Conservation (phyloP, 2,329 filamentous ascomycete species). For the Neofusicoccum sp. region DNA sequence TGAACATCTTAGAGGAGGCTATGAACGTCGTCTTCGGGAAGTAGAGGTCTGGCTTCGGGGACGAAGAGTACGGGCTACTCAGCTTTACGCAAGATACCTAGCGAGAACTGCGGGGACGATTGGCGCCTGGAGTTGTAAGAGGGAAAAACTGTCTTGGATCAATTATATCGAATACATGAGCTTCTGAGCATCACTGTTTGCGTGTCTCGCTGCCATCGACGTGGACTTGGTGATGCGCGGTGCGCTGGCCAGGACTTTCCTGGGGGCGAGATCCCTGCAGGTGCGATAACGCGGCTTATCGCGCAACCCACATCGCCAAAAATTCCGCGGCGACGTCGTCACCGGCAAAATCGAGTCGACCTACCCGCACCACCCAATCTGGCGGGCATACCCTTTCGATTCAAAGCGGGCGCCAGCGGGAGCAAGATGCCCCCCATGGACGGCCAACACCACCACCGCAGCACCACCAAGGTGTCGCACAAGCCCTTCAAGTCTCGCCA, state of each 20-base stretch:
- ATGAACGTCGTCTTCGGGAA: constrained; percentile 57
- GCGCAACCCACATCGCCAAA: constrained; percentile 20
- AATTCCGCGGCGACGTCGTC: constrained; percentile 13
- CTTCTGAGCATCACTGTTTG: neutral
- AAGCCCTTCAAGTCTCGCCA: constrained; percentile 94
- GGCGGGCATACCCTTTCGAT: constrained; percentile 67
- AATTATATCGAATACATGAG: neutral
- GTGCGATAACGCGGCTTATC: constrained; percentile 18
- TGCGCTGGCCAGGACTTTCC: neutral
- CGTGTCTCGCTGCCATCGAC: too few species aligned
- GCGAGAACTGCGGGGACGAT: neutral
- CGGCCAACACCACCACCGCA: constrained; percentile 79
- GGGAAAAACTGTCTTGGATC: neutral
- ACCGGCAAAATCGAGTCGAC: neutral
- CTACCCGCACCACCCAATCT: constrained; percentile 8
- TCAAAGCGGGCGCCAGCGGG: constrained; percentile 73
- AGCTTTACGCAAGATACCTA: neutral
- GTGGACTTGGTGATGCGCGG: neutral
- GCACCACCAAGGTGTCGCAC: constrained; percentile 84
- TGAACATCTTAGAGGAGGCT: constrained; percentile 73
- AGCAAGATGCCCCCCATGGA: constrained; percentile 71
- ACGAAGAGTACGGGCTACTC: constrained; percentile 16
- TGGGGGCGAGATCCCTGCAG: neutral
- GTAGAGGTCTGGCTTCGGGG: constrained; percentile 25
- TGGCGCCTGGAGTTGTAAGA: constrained; percentile 2